phyloP scores from a whole-genome alignment of 2,329 filamentous ascomycete species.

The Ramularia collo-cygni region DNA sequence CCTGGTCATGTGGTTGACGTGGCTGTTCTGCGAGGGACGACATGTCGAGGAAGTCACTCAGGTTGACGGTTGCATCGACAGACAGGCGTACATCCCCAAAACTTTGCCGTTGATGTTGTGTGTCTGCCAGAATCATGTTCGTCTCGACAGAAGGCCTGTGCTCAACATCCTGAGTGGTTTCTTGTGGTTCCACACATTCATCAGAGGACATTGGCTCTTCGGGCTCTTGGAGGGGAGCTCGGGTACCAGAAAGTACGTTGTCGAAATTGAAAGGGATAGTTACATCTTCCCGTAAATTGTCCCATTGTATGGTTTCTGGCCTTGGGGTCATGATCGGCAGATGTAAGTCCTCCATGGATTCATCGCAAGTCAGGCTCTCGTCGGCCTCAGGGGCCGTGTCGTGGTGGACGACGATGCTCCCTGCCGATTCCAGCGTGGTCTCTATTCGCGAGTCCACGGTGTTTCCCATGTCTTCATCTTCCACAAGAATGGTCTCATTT shows the following conservation, averaged over 20 bases:
- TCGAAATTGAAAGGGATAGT: conserved; percentile 27
- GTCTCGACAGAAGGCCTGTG: too few relatives aligned
- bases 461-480: conserved; percentile 11
- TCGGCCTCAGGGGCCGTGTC: conserved; percentile 1
- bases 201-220: too few relatives aligned
- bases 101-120: neutral
- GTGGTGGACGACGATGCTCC: conserved; percentile 16
- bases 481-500: conserved; percentile 13
- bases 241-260: neutral
- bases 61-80: conserved; percentile 18
- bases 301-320: conserved; percentile 27
- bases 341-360: conserved; percentile 3
- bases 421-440: conserved; percentile 7
- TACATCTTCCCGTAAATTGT: conserved; percentile 24
- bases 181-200: too few relatives aligned
- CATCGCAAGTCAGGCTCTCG: conserved; percentile 2
- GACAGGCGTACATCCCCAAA: conserved; percentile 3
- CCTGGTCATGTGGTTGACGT: neutral
- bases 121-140: neutral
- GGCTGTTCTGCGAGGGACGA: conserved; percentile 16
- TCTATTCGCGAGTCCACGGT: conserved; percentile 6
- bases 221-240: too few relatives aligned
- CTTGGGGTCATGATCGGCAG: conserved; percentile 8
- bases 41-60: conserved; percentile 28
- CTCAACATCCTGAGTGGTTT: neutral